Percentiles rank a stretch among this genome's conserved stretches.
These are phyloP conservation scores for Fusarium chaquense DNA, from an alignment of 2,329 filamentous ascomycete species.

Conservation along the genomic window DNA sequence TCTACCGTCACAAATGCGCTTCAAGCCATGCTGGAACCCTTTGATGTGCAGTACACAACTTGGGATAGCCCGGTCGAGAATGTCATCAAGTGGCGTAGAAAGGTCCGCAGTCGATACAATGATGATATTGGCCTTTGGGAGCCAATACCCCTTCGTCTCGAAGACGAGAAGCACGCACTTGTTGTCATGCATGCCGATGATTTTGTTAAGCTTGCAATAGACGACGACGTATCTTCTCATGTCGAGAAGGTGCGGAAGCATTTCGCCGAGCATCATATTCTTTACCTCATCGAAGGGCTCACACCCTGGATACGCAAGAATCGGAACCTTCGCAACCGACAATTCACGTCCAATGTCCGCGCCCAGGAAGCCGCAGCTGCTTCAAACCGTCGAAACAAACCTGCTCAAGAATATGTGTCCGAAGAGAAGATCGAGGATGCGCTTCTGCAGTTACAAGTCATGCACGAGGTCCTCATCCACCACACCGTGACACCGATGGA, in stretches of 20 bases:
- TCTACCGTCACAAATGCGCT: constrained; percentile 60
- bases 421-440: constrained; percentile 79
- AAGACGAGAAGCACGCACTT: constrained; percentile 71
- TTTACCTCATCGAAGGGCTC: constrained; percentile 81
- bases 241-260: constrained; percentile 65
- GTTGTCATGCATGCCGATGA: constrained; percentile 72
- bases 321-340: constrained; percentile 72
- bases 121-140: constrained; percentile 73
- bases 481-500: constrained; percentile 72
- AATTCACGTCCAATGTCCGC: constrained; percentile 75
- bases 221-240: constrained; percentile 68
- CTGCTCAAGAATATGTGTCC: constrained; percentile 65
- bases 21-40: constrained; percentile 62
- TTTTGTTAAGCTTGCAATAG: constrained; percentile 71
- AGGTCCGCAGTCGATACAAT: constrained; percentile 73
- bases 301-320: constrained; percentile 76
- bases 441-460: constrained; percentile 75
- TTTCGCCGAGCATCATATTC: constrained; percentile 65
- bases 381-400: constrained; percentile 54
- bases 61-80: constrained; percentile 62
- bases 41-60: constrained; percentile 61
- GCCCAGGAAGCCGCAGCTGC: constrained; percentile 51
- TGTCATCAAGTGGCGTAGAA: constrained; percentile 76
- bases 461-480: constrained; percentile 75
- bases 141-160: constrained; percentile 65